Evolutionary conservation across 169 alveolate species (phyloP), one percentile per base, ranked within the genome.

Genomic region (Plasmodium relictum): DNA sequence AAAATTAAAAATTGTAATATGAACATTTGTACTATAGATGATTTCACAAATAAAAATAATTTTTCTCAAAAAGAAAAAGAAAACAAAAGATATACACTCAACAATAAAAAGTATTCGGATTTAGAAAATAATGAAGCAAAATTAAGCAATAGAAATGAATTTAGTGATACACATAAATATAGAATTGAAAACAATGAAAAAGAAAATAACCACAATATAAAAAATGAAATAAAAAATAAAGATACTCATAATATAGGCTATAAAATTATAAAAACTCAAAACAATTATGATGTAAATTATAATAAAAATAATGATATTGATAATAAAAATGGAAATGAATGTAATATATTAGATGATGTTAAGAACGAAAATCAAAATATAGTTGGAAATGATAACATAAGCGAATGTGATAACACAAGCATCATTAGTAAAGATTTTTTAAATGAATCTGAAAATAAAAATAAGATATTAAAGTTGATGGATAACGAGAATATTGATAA

Each of bases 91-190:
- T 68, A 31, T 1, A 20, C 45, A 5, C 7, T 14, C n/a, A 39
- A 52, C 7, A n/a, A n/a, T 37, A 37, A 56, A 31, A 31, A 31
- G 3, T 2, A 31, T 31, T 31, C 39, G 3, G 39, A 31, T 31
- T 31, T 31, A n/a, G 56, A 58, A 59, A 41, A 22, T 45, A 73
- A 73, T 41, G 24, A 50, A 73, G 48, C 1, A 48, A 16, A 24
- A 18, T 3, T 44, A 73, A 26, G 22, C 14, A 73, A 58, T 7
- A 18, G 16, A 42, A 9, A 65, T 16, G 62, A 45, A 20, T 14
- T 16, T 54, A 56, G 48, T 9, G 54, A 73, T 56, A 48, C 69
- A 22, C 3, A 31, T 22, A 5, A 31, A 45, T 6, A 42, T 24
- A 12, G 52, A 22, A n/a, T 8, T 6, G 71, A 61, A 39, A 18